Conservation (phyloP, 768 basidiomycete species). For the Goffeauzyma gilvescens region DNA sequence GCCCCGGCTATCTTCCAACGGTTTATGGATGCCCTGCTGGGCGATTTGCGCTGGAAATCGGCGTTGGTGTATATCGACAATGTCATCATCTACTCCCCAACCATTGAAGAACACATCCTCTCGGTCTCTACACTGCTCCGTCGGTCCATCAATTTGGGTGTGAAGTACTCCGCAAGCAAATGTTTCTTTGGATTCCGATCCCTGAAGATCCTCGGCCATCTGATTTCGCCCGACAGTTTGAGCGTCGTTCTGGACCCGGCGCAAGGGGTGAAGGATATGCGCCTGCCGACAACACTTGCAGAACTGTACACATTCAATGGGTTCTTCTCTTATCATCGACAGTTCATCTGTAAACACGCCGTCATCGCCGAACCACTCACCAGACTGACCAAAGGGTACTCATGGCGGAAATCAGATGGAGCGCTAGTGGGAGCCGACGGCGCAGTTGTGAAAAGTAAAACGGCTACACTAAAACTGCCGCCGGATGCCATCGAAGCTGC, state of each 20-base stretch:
- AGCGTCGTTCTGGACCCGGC: background rate
- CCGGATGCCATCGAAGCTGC: too few species aligned
- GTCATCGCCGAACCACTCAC: background rate
- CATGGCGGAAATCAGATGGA: too few species aligned
- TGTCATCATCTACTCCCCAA: background rate
- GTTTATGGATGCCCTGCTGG: slow-evolving; percentile 4
- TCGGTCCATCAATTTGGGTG: background rate
- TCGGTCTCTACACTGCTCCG: slow-evolving; percentile 11
- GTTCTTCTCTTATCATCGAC: slow-evolving; percentile 1
- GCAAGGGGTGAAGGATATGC: background rate
- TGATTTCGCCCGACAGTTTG: slow-evolving; percentile 5
- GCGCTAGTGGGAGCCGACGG: background rate
- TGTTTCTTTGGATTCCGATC: slow-evolving; percentile 2
- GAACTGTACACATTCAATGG: slow-evolving; percentile 1
- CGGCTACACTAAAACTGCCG: too few species aligned
- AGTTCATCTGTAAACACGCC: slow-evolving; percentile 2
- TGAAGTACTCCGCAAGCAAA: slow-evolving; percentile 1
- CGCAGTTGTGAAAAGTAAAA: background rate
- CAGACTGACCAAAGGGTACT: background rate
- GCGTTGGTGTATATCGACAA: slow-evolving; percentile 8
- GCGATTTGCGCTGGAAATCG: slow-evolving; percentile 2
- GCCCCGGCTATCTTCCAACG: slow-evolving; percentile 7
- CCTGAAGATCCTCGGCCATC: background rate
- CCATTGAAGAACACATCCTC: slow-evolving; percentile 16
- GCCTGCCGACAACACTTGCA: background rate